Percentiles rank a stretch among this genome's conserved stretches.
Conservation (phyloP, 2,329 filamentous ascomycete species). For the Nemania sp. region DNA sequence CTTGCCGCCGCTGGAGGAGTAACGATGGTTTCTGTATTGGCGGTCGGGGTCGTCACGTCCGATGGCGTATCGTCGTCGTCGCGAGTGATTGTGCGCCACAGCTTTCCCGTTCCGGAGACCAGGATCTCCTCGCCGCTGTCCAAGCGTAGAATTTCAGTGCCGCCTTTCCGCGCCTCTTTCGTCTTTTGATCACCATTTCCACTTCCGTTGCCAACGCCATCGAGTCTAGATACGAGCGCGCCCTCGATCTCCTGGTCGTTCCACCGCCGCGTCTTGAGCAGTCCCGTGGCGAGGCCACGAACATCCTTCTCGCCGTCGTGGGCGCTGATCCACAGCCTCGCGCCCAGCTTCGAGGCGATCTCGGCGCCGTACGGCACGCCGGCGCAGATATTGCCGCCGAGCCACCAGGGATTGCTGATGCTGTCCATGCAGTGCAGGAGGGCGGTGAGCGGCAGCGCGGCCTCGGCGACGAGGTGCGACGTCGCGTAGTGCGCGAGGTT, state of each 20-base stretch:
- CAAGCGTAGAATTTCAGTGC: slow-evolving; percentile 49
- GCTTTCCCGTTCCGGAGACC: slow-evolving; percentile 46
- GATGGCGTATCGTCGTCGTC: neutral
- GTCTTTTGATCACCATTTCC: slow-evolving; percentile 9
- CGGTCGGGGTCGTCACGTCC: too few relatives aligned
- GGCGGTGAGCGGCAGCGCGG: slow-evolving; percentile 63
- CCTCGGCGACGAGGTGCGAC: slow-evolving; percentile 57
- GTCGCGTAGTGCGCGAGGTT: slow-evolving; percentile 59
- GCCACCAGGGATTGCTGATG: slow-evolving; percentile 62
- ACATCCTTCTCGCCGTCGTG: slow-evolving; percentile 64
- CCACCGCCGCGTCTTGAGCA: slow-evolving; percentile 53
- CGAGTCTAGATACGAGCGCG: slow-evolving; percentile 25
- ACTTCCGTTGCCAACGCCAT: slow-evolving; percentile 7
- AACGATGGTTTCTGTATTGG: neutral
- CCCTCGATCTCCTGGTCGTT: slow-evolving; percentile 49
- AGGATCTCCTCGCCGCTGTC: slow-evolving; percentile 48
- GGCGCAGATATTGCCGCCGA: slow-evolving; percentile 61
- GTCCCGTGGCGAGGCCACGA: slow-evolving; percentile 53
- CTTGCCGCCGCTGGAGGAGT: neutral
- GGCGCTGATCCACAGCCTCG: slow-evolving; percentile 62
- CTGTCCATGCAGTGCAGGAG: slow-evolving; percentile 67
- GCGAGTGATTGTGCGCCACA: slow-evolving; percentile 26
- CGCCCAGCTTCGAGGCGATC: slow-evolving; percentile 56
- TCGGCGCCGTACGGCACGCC: slow-evolving; percentile 61
- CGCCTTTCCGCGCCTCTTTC: slow-evolving; percentile 23